A percentile compares a stretch with the other conserved stretches of the same genome.
phyloP scores from a whole-genome alignment of 2,329 filamentous ascomycete genomes.

The Lizonia empirigonia region DNA sequence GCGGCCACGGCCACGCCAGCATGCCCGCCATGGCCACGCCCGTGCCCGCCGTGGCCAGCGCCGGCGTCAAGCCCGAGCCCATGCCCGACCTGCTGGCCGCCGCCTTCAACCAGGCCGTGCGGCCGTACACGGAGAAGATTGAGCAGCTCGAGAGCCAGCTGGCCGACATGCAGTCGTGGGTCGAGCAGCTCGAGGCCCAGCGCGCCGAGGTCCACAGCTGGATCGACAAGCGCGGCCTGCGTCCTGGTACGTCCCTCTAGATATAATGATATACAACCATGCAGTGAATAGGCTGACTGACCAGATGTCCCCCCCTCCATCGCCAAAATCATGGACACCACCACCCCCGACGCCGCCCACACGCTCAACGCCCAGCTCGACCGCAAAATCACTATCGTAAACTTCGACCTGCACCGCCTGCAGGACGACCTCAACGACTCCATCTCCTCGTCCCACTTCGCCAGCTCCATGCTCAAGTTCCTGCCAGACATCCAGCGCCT shows the following conservation, averaged over 20 bases:
- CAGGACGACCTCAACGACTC: constrained; percentile 62
- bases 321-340: constrained; percentile 59
- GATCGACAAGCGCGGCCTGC: constrained; percentile 61
- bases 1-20: constrained; percentile 30
- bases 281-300: constrained; percentile 26
- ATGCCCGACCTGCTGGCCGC: constrained; percentile 58
- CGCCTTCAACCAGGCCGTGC: constrained; percentile 60
- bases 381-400: constrained; percentile 63
- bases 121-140: constrained; percentile 60
- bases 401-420: constrained; percentile 62
- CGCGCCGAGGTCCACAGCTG: constrained; percentile 59
- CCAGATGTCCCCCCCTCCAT: constrained; percentile 60
- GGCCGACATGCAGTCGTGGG: constrained; percentile 56
- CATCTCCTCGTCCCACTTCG: constrained; percentile 59
- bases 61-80: constrained; percentile 44
- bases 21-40: constrained; percentile 33
- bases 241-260: constrained; percentile 52
- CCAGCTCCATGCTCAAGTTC: constrained; percentile 61
- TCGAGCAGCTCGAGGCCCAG: constrained; percentile 59
- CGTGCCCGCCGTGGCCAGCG: constrained; percentile 28
- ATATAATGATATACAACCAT: background rate
- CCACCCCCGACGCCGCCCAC: constrained; percentile 55
- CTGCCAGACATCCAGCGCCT: constrained; percentile 60
- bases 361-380: constrained; percentile 62
- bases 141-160: constrained; percentile 58